These are phyloP conservation scores for Phytophthora syringae DNA, from an alignment of 352 stramenopile genomes.

Conservation along the genomic window DNA sequence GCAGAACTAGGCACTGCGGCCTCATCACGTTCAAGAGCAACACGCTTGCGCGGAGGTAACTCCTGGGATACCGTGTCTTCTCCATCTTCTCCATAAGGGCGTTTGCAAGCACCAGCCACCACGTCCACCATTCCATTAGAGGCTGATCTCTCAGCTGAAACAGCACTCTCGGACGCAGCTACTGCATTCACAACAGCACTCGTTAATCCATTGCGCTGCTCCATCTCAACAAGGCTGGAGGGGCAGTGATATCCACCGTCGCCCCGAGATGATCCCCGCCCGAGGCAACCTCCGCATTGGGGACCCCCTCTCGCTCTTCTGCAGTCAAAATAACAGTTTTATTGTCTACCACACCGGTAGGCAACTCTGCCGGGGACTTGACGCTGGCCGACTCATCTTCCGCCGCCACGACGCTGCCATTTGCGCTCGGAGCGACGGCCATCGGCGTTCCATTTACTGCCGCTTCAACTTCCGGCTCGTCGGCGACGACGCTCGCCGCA, in stretches of 20 bases:
- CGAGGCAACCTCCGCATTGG: neutral
- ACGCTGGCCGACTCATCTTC: neutral
- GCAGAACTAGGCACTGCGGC: slow-evolving; percentile 9
- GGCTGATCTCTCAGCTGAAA: neutral
- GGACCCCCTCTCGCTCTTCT: neutral
- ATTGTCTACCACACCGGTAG: neutral
- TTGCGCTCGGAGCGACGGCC: neutral
- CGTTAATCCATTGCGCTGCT: neutral
- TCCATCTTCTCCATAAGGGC: slow-evolving; percentile 16
- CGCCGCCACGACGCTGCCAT: neutral
- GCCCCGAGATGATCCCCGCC: neutral
- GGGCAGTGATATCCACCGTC: slow-evolving; percentile 2
- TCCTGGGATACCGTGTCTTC: slow-evolving; percentile 5
- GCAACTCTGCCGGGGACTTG: neutral
- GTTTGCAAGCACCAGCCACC: slow-evolving; percentile 17
- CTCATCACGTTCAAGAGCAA: slow-evolving; percentile 13
- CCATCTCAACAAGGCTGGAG: slow-evolving; percentile 1
- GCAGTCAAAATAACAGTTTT: neutral
- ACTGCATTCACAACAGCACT: neutral
- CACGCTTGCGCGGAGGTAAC: slow-evolving; percentile 24
- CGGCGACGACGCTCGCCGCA: neutral
- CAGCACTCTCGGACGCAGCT: neutral
- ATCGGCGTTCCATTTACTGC: neutral
- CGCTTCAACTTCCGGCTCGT: neutral
- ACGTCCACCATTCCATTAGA: neutral